phyloP scores from a whole-genome alignment of 1,139 yeast genomes.

The Petasospora rhodanensis region DNA sequence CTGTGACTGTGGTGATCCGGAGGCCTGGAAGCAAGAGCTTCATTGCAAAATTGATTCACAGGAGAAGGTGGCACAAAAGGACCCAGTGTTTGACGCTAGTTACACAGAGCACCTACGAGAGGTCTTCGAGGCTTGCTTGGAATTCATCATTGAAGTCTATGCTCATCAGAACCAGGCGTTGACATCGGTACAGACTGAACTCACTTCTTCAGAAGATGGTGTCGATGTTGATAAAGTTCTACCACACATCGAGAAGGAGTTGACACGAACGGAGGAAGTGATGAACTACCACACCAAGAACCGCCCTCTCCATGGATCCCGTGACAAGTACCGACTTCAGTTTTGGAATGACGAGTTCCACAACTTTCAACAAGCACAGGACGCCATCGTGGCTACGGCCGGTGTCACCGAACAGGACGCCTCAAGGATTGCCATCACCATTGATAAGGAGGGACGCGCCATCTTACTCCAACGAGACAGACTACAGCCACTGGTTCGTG shows the following conservation, averaged over 20 bases:
- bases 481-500: conserved; percentile 26
- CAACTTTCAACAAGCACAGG: conserved; percentile 38
- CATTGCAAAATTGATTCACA: conserved; percentile 36
- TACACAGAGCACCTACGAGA: conserved; percentile 29
- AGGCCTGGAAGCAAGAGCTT: conserved; percentile 49
- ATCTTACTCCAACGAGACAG: conserved; percentile 23
- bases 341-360: conserved; percentile 78
- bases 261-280: conserved; percentile 4
- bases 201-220: conserved; percentile 1
- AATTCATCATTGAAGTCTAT: conserved; percentile 46
- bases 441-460: conserved; percentile 36
- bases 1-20: conserved; percentile 68
- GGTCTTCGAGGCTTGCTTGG: conserved; percentile 39
- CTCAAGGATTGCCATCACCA: conserved; percentile 23
- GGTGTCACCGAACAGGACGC: conserved; percentile 12
- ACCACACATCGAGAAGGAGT: conserved; percentile 5
- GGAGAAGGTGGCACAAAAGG: neutral
- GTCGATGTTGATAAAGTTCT: conserved; percentile 1
- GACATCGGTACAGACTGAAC: conserved; percentile 10
- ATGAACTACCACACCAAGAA: conserved; percentile 5
- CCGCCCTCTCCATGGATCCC: conserved; percentile 14
- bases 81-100: conserved; percentile 47
- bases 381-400: conserved; percentile 35
- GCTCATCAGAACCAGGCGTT: conserved; percentile 23
- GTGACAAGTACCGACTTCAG: conserved; percentile 36